Conservation (phyloP, 2,329 filamentous ascomycete genomes). For the Cladosporium sp. region DNA sequence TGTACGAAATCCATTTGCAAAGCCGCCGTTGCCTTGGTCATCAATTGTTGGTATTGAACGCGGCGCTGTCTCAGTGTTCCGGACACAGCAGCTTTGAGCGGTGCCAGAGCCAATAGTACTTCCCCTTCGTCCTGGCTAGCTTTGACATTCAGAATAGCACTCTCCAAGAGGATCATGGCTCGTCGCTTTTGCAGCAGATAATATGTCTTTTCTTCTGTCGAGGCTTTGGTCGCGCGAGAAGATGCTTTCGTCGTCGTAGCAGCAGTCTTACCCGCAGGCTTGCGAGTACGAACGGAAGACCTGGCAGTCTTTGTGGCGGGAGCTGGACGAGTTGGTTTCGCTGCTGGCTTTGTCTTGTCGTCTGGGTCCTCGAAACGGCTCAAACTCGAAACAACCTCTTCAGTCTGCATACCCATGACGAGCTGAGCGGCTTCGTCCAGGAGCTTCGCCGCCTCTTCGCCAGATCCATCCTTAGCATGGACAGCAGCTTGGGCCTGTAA, state of each 20-base stretch:
- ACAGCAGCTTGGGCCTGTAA: slow-evolving; percentile 21
- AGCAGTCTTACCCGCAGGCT: neutral
- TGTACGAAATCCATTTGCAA: slow-evolving; percentile 55
- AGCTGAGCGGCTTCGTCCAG: slow-evolving; percentile 20
- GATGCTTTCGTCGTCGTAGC: neutral
- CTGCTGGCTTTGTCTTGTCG: neutral
- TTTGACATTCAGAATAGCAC: neutral
- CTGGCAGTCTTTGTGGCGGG: neutral
- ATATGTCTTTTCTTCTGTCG: neutral
- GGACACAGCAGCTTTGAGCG: neutral
- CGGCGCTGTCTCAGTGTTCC: slow-evolving; percentile 6
- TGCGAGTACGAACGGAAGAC: neutral
- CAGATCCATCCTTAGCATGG: slow-evolving; percentile 19
- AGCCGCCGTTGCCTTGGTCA: neutral
- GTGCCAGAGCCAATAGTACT: neutral
- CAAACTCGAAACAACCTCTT: slow-evolving; percentile 3
- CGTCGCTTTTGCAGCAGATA: neutral
- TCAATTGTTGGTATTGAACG: slow-evolving; percentile 1
- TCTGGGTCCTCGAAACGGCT: neutral
- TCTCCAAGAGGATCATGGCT: neutral
- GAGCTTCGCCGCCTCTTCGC: slow-evolving; percentile 17
- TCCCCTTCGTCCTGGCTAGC: neutral
- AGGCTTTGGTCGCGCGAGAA: neutral
- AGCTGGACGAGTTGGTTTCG: neutral
- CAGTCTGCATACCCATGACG: slow-evolving; percentile 10